These are phyloP conservation scores for Wickerhamiella nectarea DNA, from an alignment of 805 yeast genomes.

Conservation along the genomic window DNA sequence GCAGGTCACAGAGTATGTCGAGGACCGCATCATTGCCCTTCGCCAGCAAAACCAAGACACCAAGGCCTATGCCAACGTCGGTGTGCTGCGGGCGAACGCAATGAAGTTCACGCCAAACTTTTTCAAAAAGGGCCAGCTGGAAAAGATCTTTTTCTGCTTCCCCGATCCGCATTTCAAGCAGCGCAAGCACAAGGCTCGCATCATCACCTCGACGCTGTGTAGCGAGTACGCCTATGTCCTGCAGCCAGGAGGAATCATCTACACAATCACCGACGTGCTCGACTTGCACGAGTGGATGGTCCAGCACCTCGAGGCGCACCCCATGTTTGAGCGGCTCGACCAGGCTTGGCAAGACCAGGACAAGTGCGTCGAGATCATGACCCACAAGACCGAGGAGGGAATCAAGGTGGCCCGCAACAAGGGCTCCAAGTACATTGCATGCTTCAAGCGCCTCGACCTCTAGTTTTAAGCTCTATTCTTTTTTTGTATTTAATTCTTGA, in stretches of 20 bases:
- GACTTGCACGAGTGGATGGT: constrained; percentile 97
- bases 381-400: constrained; percentile 92
- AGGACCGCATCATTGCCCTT: constrained; percentile 84
- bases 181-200: constrained; percentile 93
- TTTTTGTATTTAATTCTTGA: constrained; percentile 20
- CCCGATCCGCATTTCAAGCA: constrained; percentile 99
- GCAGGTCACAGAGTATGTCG: constrained; percentile 94
- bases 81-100: constrained; percentile 86
- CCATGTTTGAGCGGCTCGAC: constrained; percentile 68
- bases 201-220: constrained; percentile 74
- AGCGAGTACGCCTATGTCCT: constrained; percentile 87
- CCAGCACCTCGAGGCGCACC: constrained; percentile 77
- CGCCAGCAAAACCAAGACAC: constrained; percentile 39
- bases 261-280: constrained; percentile 90
- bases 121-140: constrained; percentile 65
- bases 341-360: constrained; percentile 72
- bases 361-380: constrained; percentile 75
- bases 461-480: not conserved
- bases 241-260: constrained; percentile 73
- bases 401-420: constrained; percentile 86
- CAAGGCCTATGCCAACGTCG: constrained; percentile 60
- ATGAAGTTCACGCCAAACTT: constrained; percentile 96
- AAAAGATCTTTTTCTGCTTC: constrained; percentile 93
- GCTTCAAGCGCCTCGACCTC: constrained; percentile 32
- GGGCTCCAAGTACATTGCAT: constrained; percentile 79